Evolutionary conservation across 345 rosid genomes (phyloP), one percentile per base, ranked within the genome.

Genomic region (Murraya koenigii): DNA sequence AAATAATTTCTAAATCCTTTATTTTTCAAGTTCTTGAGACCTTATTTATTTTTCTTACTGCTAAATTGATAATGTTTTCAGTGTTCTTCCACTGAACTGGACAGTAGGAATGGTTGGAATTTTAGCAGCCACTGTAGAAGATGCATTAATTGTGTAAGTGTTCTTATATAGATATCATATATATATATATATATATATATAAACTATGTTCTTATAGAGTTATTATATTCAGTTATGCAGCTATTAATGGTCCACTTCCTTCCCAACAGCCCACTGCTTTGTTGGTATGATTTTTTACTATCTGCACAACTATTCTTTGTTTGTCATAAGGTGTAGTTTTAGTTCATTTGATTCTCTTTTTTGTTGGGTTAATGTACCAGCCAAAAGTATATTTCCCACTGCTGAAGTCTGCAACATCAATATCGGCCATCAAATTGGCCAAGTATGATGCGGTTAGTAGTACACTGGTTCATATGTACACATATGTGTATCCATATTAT

Each of bases 101-200:
- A 92, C 97, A 0, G 91, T 92, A 11, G 97, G 97, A 58, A 90
- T 86, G 94, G 90, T 90, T 38, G 97, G 97, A 44, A 82, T 92
- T 38, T 81, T 92, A 8, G 89, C 97, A 7, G 86, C 87, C 80
- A 86, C 94, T 7, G 38, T 88, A 0, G 92, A 92, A 77, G 97
- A 90, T 72, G 92, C 94, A 38, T 77, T 89, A 36, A 81, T 92
- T 44, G 85, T 78, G 97, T 90, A 7, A 74, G 86, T 76, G 19
- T n/a, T n/a, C n/a, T n/a, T n/a, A n/a, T n/a, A n/a, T n/a, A n/a
- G n/a, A n/a, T n/a, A n/a, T n/a, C n/a, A n/a, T n/a, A n/a, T n/a
- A n/a, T n/a, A n/a, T n/a, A n/a, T n/a, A n/a, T n/a, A n/a, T n/a
- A n/a, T n/a, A n/a, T n/a, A n/a, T n/a, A n/a, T n/a, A n/a, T n/a